phyloP scores from a whole-genome alignment of 495 filamentous ascomycete genomes.

The Filosporella fistucella region DNA sequence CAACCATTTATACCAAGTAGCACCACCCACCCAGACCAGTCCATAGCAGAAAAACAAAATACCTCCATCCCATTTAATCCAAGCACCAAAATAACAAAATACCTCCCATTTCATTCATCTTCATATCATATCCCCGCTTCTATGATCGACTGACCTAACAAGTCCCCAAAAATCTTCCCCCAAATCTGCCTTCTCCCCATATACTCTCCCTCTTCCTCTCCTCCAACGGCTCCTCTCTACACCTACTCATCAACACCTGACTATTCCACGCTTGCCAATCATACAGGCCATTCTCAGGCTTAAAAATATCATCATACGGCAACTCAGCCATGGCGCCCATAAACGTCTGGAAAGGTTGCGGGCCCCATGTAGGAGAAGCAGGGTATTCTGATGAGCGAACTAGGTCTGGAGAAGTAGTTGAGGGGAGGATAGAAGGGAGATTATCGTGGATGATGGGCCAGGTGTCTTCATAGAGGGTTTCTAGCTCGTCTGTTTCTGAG shows the following conservation, averaged over 20 bases:
- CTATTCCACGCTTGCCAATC: slow-evolving; percentile 21
- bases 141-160: too few relatives aligned
- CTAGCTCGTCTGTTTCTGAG: slow-evolving; percentile 10
- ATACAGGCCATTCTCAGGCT: slow-evolving; percentile 28
- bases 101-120: too few relatives aligned
- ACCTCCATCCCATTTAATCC: too few relatives aligned
- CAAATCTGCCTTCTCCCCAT: too few relatives aligned
- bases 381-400: slow-evolving; percentile 10
- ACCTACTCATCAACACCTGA: slow-evolving; percentile 13
- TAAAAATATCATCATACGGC: slow-evolving; percentile 38
- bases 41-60: too few relatives aligned
- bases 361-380: slow-evolving; percentile 14
- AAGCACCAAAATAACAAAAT: too few relatives aligned
- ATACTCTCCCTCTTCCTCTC: slow-evolving; percentile 12
- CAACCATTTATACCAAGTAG: too few relatives aligned
- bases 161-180: too few relatives aligned
- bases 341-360: slow-evolving; percentile 22
- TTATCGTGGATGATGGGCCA: slow-evolving; percentile 10
- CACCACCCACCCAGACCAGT: too few relatives aligned
- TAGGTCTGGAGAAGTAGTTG: slow-evolving; percentile 6
- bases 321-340: slow-evolving; percentile 28
- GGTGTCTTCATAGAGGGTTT: slow-evolving; percentile 21
- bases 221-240: slow-evolving; percentile 17
- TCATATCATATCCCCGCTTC: too few relatives aligned
- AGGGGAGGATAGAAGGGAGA: slow-evolving; percentile 9